A percentile compares a stretch with the other conserved stretches of the same genome.
phyloP scores from a whole-genome alignment of 208 protist genomes.

The Borovskyia barvae region DNA sequence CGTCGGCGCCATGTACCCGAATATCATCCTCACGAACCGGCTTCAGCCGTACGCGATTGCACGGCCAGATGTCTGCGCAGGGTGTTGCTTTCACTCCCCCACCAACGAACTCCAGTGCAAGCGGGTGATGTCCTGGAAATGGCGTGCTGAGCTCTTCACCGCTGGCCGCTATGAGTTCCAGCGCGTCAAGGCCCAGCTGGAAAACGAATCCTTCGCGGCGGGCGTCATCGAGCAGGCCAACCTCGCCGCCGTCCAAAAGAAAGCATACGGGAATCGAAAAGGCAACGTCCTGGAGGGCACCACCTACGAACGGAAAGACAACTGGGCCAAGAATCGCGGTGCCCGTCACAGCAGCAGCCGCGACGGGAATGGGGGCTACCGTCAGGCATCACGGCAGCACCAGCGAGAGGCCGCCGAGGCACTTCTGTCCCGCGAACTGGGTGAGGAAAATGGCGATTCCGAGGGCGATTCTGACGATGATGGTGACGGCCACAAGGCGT shows the following conservation, averaged over 20 bases:
- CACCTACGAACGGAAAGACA: conserved; percentile 71
- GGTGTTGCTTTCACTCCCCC: conserved; percentile 97
- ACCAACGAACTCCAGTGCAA: conserved; percentile 95
- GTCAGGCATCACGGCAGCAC: conserved; percentile 58
- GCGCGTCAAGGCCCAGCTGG: conserved; percentile 94
- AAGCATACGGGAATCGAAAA: conserved; percentile 89
- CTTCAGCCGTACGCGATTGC: conserved; percentile 98
- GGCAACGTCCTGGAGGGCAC: conserved; percentile 91
- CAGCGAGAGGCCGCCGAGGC: conserved; percentile 65
- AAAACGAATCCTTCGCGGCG: conserved; percentile 93
- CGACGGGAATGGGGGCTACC: conserved; percentile 55
- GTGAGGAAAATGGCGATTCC: conserved; percentile 16
- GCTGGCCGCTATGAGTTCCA: conserved; percentile 93
- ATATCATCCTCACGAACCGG: conserved; percentile 99
- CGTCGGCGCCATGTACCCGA: conserved; percentile 99
- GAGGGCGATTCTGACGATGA: conserved; percentile 32
- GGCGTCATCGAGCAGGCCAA: conserved; percentile 82
- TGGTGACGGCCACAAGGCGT: conserved; percentile 62
- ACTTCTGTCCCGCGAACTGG: conserved; percentile 44
- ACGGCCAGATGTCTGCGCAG: conserved; percentile 94
- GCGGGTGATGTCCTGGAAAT: conserved; percentile 98
- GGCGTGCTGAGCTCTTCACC: conserved; percentile 98
- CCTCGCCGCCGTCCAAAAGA: conserved; percentile 86
- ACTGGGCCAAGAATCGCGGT: conserved; percentile 42
- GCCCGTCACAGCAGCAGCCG: background rate